These are phyloP conservation scores for Botrytis porri DNA, from an alignment of 2,329 filamentous ascomycete genomes.

Conservation along the genomic window DNA sequence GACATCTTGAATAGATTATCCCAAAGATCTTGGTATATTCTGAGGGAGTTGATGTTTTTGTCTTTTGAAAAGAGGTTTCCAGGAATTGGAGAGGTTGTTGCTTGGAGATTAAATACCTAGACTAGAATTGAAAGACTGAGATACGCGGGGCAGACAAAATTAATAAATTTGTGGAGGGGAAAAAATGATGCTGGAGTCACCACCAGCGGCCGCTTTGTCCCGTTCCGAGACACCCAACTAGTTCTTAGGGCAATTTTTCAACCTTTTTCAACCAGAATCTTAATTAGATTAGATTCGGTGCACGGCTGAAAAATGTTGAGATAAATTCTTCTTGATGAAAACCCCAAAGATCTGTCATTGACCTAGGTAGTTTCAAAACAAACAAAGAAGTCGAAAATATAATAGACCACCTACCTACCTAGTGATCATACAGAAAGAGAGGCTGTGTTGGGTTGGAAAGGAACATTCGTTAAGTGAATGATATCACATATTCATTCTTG, in stretches of 20 bases:
- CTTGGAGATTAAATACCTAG: not conserved
- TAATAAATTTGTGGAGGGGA: slow-evolving; percentile 4
- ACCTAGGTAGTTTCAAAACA: not conserved
- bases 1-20: slow-evolving; percentile 27
- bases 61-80: not conserved
- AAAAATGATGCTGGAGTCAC: not conserved
- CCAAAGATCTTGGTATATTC: not conserved
- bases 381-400: not conserved
- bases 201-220: not conserved
- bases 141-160: slow-evolving; percentile 1
- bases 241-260: not conserved
- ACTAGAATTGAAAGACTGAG: not conserved
- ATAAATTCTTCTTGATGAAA: not conserved
- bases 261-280: not conserved
- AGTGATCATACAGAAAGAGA: not conserved
- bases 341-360: not conserved
- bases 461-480: not conserved
- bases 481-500: not conserved
- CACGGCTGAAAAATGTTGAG: not conserved
- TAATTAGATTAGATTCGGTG: not conserved
- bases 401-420: not conserved
- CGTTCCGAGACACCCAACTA: not conserved
- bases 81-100: not conserved
- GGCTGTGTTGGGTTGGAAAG: not conserved
- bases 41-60: not conserved